Evolutionary conservation across 1,284 basidiomycete genomes (phyloP).

Genomic region (Moesziomyces sp.): DNA sequence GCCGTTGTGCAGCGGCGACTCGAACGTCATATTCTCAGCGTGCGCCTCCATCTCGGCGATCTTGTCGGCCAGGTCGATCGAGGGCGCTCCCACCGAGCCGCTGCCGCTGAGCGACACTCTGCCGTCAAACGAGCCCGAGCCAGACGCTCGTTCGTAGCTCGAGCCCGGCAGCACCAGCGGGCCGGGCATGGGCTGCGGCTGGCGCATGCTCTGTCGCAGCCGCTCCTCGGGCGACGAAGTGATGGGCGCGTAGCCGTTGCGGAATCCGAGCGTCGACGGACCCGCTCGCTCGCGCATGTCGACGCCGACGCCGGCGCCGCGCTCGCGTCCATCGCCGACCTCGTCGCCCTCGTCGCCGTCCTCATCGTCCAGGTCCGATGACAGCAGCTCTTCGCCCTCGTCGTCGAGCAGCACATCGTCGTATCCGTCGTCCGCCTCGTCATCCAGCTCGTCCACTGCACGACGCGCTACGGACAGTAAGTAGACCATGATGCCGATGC

Average conservation of each 20-base stretch:
- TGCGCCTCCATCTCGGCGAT: constrained; percentile 57
- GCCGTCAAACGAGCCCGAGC: constrained; percentile 32
- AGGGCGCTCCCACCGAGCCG: constrained; percentile 28
- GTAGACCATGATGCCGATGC: constrained; percentile 81
- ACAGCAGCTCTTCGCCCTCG: constrained; percentile 32
- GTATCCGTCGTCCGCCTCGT: constrained; percentile 38
- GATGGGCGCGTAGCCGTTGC: constrained; percentile 47
- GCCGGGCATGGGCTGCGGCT: constrained; percentile 22
- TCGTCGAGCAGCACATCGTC: constrained; percentile 39
- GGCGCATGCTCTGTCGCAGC: constrained; percentile 45
- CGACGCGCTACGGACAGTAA: constrained; percentile 80
- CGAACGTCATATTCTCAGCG: constrained; percentile 46
- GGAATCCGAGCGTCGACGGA: constrained; percentile 44
- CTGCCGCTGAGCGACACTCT: constrained; percentile 29
- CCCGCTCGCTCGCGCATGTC: constrained; percentile 50
- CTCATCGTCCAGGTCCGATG: constrained; percentile 24
- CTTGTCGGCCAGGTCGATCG: constrained; percentile 48
- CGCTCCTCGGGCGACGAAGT: constrained; percentile 38
- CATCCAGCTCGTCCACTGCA: constrained; percentile 79
- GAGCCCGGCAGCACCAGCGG: constrained; percentile 19
- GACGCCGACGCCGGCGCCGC: constrained; percentile 31
- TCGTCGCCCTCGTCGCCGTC: constrained; percentile 11
- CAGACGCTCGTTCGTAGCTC: constrained; percentile 20
- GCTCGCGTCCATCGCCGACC: constrained; percentile 6
- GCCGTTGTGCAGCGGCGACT: constrained; percentile 21